Percentiles rank a stretch among this genome's conserved stretches.
Evolutionary conservation across 305 asterid genomes (phyloP).

Genomic region (Ajuga reptans): DNA sequence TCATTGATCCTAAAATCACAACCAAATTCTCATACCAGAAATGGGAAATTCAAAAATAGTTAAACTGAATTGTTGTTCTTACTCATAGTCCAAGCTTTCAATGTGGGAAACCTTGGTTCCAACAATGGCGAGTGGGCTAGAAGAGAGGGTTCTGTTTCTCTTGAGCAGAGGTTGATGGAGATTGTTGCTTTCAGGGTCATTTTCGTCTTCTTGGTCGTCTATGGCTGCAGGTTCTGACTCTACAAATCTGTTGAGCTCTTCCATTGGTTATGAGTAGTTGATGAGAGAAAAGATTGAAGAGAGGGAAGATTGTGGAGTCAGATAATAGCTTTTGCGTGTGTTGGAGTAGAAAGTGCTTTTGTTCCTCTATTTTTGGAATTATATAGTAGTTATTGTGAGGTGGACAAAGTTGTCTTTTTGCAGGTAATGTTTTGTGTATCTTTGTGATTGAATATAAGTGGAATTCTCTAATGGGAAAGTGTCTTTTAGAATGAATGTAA

Average conservation of each 20-base stretch:
- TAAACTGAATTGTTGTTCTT: constrained; percentile 21
- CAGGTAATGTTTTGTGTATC: too few species aligned
- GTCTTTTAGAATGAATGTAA: neutral
- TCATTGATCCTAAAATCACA: constrained; percentile 60
- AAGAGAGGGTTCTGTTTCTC: constrained; percentile 60
- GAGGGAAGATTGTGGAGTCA: constrained; percentile 9
- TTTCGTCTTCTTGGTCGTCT: constrained; percentile 32
- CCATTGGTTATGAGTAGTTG: constrained; percentile 28
- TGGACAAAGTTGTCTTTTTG: constrained; percentile 24
- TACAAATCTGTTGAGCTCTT: constrained; percentile 27
- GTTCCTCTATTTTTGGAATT: constrained; percentile 27
- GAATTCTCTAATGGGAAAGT: too few species aligned
- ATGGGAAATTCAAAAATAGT: neutral
- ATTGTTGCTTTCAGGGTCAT: constrained; percentile 60
- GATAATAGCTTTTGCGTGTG: constrained; percentile 17
- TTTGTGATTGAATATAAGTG: too few species aligned
- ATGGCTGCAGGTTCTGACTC: constrained; percentile 24
- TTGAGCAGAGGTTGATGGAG: constrained; percentile 65
- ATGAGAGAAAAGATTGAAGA: neutral
- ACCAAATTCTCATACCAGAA: neutral
- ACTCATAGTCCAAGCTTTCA: constrained; percentile 95
- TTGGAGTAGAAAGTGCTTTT: constrained; percentile 14
- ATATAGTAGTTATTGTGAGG: neutral
- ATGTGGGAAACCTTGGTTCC: constrained; percentile 86
- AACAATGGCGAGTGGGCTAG: constrained; percentile 66